phyloP scores from a whole-genome alignment of 2,329 filamentous ascomycete species.

The Pestalotiopsis sp. region DNA sequence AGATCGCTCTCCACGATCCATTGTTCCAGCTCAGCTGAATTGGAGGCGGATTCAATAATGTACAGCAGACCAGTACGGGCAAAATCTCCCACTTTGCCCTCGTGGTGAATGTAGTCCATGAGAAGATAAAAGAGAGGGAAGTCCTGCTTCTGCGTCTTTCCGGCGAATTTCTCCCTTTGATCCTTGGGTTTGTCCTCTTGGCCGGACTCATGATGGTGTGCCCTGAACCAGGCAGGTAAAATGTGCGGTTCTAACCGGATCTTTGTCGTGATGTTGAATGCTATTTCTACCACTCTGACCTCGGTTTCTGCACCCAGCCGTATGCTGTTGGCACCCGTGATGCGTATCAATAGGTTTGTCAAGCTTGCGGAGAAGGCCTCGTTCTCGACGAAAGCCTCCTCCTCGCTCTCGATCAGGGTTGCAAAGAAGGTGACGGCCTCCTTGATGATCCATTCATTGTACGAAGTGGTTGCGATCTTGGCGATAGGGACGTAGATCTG shows the following conservation, averaged over 20 bases:
- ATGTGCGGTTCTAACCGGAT: conserved; percentile 88
- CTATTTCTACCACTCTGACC: conserved; percentile 84
- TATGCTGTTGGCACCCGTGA: conserved; percentile 73
- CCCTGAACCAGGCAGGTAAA: conserved; percentile 87
- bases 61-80: conserved; percentile 92
- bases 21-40: conserved; percentile 79
- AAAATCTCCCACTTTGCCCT: conserved; percentile 94
- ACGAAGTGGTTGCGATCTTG: conserved; percentile 83
- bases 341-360: conserved; percentile 81
- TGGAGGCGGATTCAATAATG: conserved; percentile 90
- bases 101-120: conserved; percentile 95
- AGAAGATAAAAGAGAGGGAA: conserved; percentile 95
- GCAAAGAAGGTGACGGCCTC: conserved; percentile 87
- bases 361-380: conserved; percentile 82
- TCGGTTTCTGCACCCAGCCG: conserved; percentile 81
- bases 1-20: conserved; percentile 98
- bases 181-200: conserved; percentile 43
- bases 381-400: conserved; percentile 91
- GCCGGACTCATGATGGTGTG: conserved; percentile 38
- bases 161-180: conserved; percentile 72
- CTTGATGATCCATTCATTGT: conserved; percentile 83
- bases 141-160: conserved; percentile 84
- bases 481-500: conserved; percentile 89
- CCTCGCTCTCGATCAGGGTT: conserved; percentile 91
- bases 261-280: conserved; percentile 96